phyloP scores from a whole-genome alignment of 805 yeast species.

The Kluyveromyces nonfermentans region DNA sequence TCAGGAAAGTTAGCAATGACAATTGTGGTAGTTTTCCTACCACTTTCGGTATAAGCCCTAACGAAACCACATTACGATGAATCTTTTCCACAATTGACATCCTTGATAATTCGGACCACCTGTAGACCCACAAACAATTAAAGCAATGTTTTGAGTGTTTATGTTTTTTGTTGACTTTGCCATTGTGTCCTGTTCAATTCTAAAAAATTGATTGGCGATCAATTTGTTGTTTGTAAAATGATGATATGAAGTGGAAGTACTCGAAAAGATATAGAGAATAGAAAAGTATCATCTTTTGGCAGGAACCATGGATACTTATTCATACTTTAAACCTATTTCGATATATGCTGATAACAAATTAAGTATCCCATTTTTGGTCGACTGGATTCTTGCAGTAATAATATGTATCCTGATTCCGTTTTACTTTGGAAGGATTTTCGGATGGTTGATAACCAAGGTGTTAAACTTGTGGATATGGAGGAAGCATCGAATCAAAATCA shows the following conservation, averaged over 20 bases:
- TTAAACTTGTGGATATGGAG: constrained; percentile 57
- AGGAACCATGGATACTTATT: constrained; percentile 17
- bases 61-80: constrained; percentile 34
- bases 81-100: constrained; percentile 42
- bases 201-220: background rate
- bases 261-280: background rate
- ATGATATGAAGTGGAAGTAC: background rate
- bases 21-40: constrained; percentile 35
- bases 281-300: background rate
- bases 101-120: background rate
- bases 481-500: constrained; percentile 44
- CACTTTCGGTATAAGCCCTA: constrained; percentile 40
- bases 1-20: constrained; percentile 33
- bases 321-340: constrained; percentile 26
- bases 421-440: constrained; percentile 67
- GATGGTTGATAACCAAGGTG: constrained; percentile 43
- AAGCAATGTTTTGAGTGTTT: background rate
- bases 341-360: constrained; percentile 26
- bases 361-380: constrained; percentile 72
- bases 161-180: background rate
- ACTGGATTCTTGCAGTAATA: constrained; percentile 66
- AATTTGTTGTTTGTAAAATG: background rate
- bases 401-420: constrained; percentile 58
- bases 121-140: background rate
- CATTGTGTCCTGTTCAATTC: background rate